Evolutionary conservation across 306 rosid species (phyloP), one percentile per base, ranked within the genome.

Genomic region (Biancaea sappan): DNA sequence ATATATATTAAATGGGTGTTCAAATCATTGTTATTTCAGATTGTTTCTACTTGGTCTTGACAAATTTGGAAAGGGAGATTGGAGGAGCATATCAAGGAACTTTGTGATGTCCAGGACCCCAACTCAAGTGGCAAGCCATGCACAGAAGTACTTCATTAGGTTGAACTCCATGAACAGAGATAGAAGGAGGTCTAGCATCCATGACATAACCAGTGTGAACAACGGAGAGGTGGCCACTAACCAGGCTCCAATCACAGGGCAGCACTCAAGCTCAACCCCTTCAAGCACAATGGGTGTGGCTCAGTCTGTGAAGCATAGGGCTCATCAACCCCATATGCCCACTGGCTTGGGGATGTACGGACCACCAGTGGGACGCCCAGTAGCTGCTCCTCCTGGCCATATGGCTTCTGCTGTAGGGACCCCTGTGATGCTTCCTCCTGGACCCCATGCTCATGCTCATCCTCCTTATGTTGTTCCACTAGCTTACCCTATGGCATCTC

Each of bases 21-120:
- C 66, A 66, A 24, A 74, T 69, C 15, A 24, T 53, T 18, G 15
- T 28, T 51, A 31, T 83, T 71, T 66, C 79, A 94, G 99, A 88
- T 68, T 94, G 75, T 94, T 94, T 87, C 89, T 94, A 75, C 89
- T 94, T 77, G 99, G 99, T 37, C 91, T 94, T 18, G 99, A 94
- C 76, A 94, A 94, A 77, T 92, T 94, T 86, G 99, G 99, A 28
- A 94, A 94, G 76, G 99, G 99, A 46, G 99, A 94, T 85, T 94
- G 99, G 99, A 90, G 99, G 74, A 94, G 99, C 85, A 94, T 94
- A 70, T 94, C 99, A 77, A 92, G 99, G 80, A 94, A 94, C 78
- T 94, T 80, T 63, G 99, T 94, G 18, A 86, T 94, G 69, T 94
- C 99, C 29, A 92, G 99, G 76, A 94, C 99, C 18, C 99, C 99